These are phyloP conservation scores for Diaporthe humulicola DNA, from an alignment of 2,329 filamentous ascomycete genomes.

Conservation along the genomic window DNA sequence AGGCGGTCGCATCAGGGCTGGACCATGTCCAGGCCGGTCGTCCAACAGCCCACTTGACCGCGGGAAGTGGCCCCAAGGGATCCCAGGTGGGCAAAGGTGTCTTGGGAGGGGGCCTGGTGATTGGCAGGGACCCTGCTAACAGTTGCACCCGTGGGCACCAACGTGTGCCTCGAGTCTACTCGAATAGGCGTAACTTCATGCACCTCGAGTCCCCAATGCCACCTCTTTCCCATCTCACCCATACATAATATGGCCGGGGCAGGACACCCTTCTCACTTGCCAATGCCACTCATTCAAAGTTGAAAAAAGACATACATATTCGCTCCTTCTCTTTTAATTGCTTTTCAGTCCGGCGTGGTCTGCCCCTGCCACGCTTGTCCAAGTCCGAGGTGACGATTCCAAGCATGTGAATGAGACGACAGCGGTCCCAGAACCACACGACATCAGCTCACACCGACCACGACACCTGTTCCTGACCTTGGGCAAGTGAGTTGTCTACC, in stretches of 20 bases:
- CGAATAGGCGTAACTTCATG: slow-evolving; percentile 30
- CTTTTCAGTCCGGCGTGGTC: neutral
- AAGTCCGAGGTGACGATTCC: neutral
- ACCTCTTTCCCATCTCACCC: slow-evolving; percentile 9
- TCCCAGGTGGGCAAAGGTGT: too few species aligned
- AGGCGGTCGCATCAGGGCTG: slow-evolving; percentile 3
- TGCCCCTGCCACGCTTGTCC: slow-evolving; percentile 1
- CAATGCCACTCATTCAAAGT: neutral
- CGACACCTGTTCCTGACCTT: neutral
- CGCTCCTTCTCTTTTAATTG: neutral
- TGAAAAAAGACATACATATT: neutral
- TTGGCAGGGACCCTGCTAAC: neutral
- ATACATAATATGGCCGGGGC: slow-evolving; percentile 4
- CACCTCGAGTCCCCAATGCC: slow-evolving; percentile 6
- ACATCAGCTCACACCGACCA: slow-evolving; percentile 23
- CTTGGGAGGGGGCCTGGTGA: too few species aligned
- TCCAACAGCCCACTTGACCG: slow-evolving; percentile 7
- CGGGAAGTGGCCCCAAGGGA: slow-evolving; percentile 22
- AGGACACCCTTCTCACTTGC: neutral
- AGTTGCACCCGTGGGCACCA: neutral
- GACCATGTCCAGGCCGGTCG: slow-evolving; percentile 11
- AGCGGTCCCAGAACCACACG: neutral
- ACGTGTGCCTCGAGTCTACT: slow-evolving; percentile 8
- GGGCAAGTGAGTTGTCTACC: neutral
- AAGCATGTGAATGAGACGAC: slow-evolving; percentile 17